Evolutionary conservation across 73 alveolate genomes (phyloP).

Genomic region (Stentor roeselii): DNA sequence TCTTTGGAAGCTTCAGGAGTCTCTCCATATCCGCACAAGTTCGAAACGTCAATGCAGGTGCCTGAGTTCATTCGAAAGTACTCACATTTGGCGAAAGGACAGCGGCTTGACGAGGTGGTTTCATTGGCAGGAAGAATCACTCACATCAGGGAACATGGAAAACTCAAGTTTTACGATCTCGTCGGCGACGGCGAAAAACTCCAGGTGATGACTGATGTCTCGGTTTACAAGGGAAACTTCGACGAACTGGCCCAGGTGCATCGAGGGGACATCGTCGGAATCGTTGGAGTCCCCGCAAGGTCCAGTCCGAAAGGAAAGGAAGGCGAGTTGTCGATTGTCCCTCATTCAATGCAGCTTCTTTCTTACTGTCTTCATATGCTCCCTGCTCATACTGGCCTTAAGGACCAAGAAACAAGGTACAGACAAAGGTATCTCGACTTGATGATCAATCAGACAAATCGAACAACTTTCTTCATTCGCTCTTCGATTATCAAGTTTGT

Average conservation of each 20-base stretch:
- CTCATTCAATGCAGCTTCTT: constrained; percentile 29
- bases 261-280: constrained; percentile 94
- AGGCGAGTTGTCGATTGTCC: constrained; percentile 71
- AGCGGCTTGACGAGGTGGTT: constrained; percentile 64
- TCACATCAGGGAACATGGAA: constrained; percentile 84
- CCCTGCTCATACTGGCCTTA: constrained; percentile 87
- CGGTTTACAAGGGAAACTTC: constrained; percentile 8
- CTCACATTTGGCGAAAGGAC: constrained; percentile 71
- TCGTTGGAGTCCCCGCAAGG: constrained; percentile 92
- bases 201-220: constrained; percentile 62
- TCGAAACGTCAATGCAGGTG: constrained; percentile 76
- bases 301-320: constrained; percentile 52
- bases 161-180: constrained; percentile 87
- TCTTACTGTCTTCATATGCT: constrained; percentile 79
- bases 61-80: constrained; percentile 77
- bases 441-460: constrained; percentile 78
- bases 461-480: constrained; percentile 88
- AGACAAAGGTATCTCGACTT: constrained; percentile 97
- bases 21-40: constrained; percentile 92
- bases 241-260: constrained; percentile 14
- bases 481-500: constrained; percentile 84
- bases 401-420: constrained; percentile 95
- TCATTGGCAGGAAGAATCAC: constrained; percentile 94
- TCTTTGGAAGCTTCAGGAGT: constrained; percentile 51
- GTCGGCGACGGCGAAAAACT: constrained; percentile 89